Evolutionary conservation across 352 stramenopile species (phyloP), one percentile per base, ranked within the genome.

Genomic region (Pythium vanterpoolii): DNA sequence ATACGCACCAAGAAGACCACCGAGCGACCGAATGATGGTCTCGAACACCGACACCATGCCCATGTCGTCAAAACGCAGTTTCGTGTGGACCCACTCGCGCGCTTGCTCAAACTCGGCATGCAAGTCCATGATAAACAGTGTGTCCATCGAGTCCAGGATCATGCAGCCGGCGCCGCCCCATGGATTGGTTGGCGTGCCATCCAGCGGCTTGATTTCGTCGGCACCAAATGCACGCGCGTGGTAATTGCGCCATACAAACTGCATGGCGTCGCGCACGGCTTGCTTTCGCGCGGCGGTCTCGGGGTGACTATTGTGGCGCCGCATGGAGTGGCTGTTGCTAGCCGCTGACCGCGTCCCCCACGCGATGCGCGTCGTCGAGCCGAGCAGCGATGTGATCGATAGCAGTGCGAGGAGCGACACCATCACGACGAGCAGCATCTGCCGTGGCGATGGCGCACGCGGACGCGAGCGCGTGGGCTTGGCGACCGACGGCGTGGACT

Each of bases 1-100:
- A 72, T 98, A 99, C 1, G 97, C 97, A 30, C 91, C 92, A 14
- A 99, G 84, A 4, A 99, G 77, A 8, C 98, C 98, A n/a, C 97
- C 98, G 6, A 99, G 78, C 63, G 91, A 90, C 19, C 97, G 92
- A 81, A 99, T 99, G 40, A 97, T 99, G 4, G 96, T 99, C 82
- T 99, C 98, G 77, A 99, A 99, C n/a, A 99, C 82, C 26, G 90
- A 98, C 5, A 99, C 79, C n/a, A 77, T 66, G 28, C 80, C 79
- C 54, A 92, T 64, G 21, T 89, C 70, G 11, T 75, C 82, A 39
- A 98, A 95, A 60, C 96, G 72, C 0, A 98, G 57, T 34, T 84
- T 59, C 18, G 77, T 68, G 1, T 65, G 70, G 33, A 98, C 83
- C 65, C 90, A 98, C 30, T 97, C 72, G 31, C 79, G 73, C 0